Percentiles rank a stretch among this genome's conserved stretches.
Evolutionary conservation across 768 basidiomycete species (phyloP).

Genomic region (Fibroporia radiculosa): DNA sequence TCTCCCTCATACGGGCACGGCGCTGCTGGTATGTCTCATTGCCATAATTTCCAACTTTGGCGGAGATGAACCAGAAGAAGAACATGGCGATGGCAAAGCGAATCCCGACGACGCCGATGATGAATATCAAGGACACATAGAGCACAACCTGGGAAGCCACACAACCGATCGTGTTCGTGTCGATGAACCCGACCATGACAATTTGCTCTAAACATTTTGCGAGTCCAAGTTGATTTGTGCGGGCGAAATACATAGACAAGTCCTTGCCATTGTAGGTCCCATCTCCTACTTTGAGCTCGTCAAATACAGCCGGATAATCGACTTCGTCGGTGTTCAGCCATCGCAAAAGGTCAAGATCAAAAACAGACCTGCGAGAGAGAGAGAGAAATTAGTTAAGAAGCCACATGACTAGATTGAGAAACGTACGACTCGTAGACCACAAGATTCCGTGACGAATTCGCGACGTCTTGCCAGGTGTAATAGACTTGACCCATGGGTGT

Average conservation of each 20-base stretch:
- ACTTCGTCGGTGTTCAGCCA: constrained; percentile 82
- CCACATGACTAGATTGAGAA: neutral
- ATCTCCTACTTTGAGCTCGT: constrained; percentile 60
- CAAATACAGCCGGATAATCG: constrained; percentile 76
- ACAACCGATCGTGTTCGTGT: constrained; percentile 91
- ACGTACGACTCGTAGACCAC: constrained; percentile 93
- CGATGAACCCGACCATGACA: constrained; percentile 86
- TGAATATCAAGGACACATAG: constrained; percentile 92
- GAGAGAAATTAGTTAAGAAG: neutral
- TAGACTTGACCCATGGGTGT: constrained; percentile 77
- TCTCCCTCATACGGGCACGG: constrained; percentile 81
- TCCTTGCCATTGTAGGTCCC: constrained; percentile 78
- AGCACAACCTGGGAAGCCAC: constrained; percentile 93
- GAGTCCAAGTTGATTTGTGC: constrained; percentile 56
- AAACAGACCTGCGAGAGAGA: constrained; percentile 52
- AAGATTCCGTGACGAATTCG: constrained; percentile 60
- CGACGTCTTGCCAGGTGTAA: constrained; percentile 86
- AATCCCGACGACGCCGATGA: constrained; percentile 92
- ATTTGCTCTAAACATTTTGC: constrained; percentile 84
- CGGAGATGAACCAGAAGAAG: constrained; percentile 98
- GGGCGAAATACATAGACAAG: constrained; percentile 78
- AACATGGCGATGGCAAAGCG: constrained; percentile 95
- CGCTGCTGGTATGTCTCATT: constrained; percentile 89
- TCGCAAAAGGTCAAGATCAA: constrained; percentile 79
- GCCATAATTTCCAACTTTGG: constrained; percentile 89